Percentiles rank a stretch among this genome's conserved stretches.
Evolutionary conservation across 495 filamentous ascomycete species (phyloP).

Genomic region (Viridothelium virens): DNA sequence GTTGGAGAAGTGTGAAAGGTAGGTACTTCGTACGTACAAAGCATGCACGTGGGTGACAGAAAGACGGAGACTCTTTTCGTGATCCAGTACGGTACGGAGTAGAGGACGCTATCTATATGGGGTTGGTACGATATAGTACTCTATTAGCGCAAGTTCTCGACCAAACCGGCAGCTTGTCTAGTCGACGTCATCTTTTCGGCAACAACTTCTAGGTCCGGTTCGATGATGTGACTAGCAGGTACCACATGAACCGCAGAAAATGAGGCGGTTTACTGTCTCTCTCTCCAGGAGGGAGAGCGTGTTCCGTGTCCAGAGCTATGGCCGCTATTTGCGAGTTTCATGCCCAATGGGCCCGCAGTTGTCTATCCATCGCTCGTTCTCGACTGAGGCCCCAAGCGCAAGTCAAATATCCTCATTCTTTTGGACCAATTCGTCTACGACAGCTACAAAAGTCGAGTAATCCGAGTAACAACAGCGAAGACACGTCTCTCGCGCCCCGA

Average conservation of each 20-base stretch:
- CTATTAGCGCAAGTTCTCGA: too few relatives aligned
- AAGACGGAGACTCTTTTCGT: too few relatives aligned
- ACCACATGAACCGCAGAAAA: too few relatives aligned
- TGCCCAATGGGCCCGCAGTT: not conserved
- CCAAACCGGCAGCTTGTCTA: not conserved
- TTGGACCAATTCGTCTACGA: not conserved
- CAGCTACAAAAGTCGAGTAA: conserved; percentile 6
- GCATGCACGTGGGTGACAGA: too few relatives aligned
- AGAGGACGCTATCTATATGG: not conserved
- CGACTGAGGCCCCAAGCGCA: not conserved
- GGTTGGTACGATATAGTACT: not conserved
- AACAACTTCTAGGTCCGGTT: not conserved
- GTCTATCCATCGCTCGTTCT: not conserved
- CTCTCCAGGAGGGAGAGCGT: not conserved
- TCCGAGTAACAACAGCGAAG: not conserved
- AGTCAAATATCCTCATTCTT: not conserved
- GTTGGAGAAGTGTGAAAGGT: too few relatives aligned
- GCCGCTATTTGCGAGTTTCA: not conserved
- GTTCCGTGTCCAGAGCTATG: not conserved
- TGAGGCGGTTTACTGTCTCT: not conserved
- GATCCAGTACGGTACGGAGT: too few relatives aligned
- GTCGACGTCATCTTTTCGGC: not conserved
- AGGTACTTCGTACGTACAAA: too few relatives aligned
- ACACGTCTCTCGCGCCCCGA: conserved; percentile 21
- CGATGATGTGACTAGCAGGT: not conserved